A percentile compares a stretch with the other conserved stretches of the same genome.
phyloP scores from a whole-genome alignment of 1,139 yeast species.

The Scheffersomyces lignicola region DNA sequence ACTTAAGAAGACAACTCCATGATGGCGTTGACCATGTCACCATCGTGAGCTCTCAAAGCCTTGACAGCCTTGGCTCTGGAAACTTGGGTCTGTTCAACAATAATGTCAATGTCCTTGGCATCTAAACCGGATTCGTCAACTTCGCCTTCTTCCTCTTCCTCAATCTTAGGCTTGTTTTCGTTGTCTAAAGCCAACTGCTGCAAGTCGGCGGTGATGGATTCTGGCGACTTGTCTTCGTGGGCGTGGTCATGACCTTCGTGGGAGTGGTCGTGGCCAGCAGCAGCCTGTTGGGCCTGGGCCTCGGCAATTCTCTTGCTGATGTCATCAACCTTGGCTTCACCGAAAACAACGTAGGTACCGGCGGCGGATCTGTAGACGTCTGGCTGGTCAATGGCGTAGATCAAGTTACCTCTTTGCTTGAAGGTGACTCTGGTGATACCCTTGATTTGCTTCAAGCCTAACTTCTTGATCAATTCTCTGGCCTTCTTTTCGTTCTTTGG shows the following conservation, averaged over 20 bases:
- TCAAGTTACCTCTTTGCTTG: constrained; percentile 91
- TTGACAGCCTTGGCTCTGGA: constrained; percentile 87
- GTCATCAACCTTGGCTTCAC: constrained; percentile 97
- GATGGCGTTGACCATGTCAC: constrained; percentile 94
- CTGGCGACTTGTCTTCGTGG: constrained; percentile 58
- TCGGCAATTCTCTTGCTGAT: constrained; percentile 76
- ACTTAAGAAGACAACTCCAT: constrained; percentile 67
- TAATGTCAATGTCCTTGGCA: constrained; percentile 75
- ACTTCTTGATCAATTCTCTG: constrained; percentile 84
- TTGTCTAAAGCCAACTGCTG: constrained; percentile 70
- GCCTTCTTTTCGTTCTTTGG: constrained; percentile 96
- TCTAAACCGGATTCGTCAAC: constrained; percentile 81
- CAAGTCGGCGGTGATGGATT: constrained; percentile 87
- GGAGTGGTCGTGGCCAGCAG: constrained; percentile 30
- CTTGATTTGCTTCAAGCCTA: constrained; percentile 86
- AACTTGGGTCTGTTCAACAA: constrained; percentile 87
- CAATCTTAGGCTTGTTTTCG: constrained; percentile 34
- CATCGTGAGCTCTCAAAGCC: constrained; percentile 85
- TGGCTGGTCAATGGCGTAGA: constrained; percentile 90
- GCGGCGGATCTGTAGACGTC: constrained; percentile 94
- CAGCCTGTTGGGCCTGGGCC: constrained; percentile 48
- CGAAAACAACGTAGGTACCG: constrained; percentile 94
- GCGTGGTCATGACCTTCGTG: constrained; percentile 13
- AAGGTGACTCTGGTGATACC: constrained; percentile 96
- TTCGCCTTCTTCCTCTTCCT: constrained; percentile 65